A percentile compares a stretch with the other conserved stretches of the same genome.
Conservation (phyloP, 352 stramenopile species). For the Pythium grandisporangium region DNA sequence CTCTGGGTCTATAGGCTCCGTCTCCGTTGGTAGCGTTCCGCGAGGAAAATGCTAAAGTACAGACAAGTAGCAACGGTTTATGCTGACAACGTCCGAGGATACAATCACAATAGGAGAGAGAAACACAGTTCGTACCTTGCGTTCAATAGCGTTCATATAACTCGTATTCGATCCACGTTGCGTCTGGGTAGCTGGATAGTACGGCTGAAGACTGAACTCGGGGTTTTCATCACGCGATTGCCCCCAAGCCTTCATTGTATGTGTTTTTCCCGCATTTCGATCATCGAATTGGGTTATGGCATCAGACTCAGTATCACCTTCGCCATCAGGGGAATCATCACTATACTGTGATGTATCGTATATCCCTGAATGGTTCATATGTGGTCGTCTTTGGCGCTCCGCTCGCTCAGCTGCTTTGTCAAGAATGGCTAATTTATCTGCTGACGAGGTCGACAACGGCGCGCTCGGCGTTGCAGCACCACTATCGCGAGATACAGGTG, state of each 20-base stretch:
- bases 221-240: too few relatives aligned
- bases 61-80: not conserved
- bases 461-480: slow-evolving; percentile 5
- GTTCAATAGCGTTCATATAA: slow-evolving; percentile 1
- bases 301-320: too few relatives aligned
- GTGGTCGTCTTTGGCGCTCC: not conserved
- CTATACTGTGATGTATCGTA: slow-evolving; percentile 2
- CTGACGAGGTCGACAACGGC: slow-evolving; percentile 12
- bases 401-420: slow-evolving; percentile 4
- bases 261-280: too few relatives aligned
- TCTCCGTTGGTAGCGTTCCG: slow-evolving; percentile 32
- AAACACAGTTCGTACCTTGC: slow-evolving; percentile 3
- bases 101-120: not conserved
- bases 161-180: slow-evolving; percentile 1
- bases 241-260: too few relatives aligned
- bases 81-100: not conserved
- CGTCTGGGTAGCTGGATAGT: slow-evolving; percentile 1
- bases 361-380: not conserved
- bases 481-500: slow-evolving; percentile 7
- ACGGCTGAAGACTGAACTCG: slow-evolving; percentile 9
- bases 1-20: slow-evolving; percentile 38
- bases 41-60: slow-evolving; percentile 21
- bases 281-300: too few relatives aligned
- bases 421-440: slow-evolving; percentile 8
- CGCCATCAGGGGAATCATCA: slow-evolving; percentile 5